phyloP scores from a whole-genome alignment of 1,284 basidiomycete genomes.

The Apiotrichum gracile region DNA sequence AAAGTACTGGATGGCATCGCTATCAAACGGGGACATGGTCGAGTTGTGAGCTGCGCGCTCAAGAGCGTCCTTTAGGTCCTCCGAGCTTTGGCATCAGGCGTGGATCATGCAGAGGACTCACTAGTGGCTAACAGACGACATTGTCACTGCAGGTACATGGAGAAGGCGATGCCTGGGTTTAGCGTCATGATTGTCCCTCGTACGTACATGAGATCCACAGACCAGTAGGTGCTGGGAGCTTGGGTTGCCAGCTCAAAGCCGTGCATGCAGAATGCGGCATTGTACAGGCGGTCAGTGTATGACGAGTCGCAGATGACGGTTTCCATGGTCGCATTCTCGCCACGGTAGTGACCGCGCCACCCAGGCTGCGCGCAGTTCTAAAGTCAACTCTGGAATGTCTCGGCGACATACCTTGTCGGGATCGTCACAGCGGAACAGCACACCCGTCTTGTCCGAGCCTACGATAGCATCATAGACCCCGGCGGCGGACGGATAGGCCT shows the following conservation, averaged over 20 bases:
- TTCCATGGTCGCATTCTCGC: slow-evolving; percentile 47
- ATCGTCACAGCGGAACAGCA: slow-evolving; percentile 47
- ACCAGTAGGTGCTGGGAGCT: slow-evolving; percentile 40
- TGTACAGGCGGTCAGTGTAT: slow-evolving; percentile 33
- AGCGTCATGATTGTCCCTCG: background rate
- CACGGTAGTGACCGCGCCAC: slow-evolving; percentile 49
- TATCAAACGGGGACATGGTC: slow-evolving; percentile 39
- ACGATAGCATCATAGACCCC: slow-evolving; percentile 42
- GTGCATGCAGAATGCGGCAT: slow-evolving; percentile 36
- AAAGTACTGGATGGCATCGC: slow-evolving; percentile 47
- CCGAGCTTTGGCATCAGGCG: slow-evolving; percentile 22
- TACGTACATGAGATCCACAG: slow-evolving; percentile 43
- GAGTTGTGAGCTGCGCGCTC: slow-evolving; percentile 43
- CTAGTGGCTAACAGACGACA: slow-evolving; percentile 40
- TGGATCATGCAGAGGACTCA: background rate
- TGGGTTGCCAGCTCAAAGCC: slow-evolving; percentile 40
- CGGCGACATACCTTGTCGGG: slow-evolving; percentile 39
- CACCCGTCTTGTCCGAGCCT: slow-evolving; percentile 35
- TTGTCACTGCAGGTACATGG: slow-evolving; percentile 44
- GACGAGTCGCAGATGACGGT: slow-evolving; percentile 45
- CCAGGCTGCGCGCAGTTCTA: slow-evolving; percentile 36
- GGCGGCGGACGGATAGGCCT: slow-evolving; percentile 31
- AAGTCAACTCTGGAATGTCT: background rate
- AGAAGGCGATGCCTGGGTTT: slow-evolving; percentile 39
- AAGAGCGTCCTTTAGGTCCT: slow-evolving; percentile 34